Base-by-base conservation (phyloP, 495 filamentous ascomycete species). In the Penicillium bialowiezense region DNA sequence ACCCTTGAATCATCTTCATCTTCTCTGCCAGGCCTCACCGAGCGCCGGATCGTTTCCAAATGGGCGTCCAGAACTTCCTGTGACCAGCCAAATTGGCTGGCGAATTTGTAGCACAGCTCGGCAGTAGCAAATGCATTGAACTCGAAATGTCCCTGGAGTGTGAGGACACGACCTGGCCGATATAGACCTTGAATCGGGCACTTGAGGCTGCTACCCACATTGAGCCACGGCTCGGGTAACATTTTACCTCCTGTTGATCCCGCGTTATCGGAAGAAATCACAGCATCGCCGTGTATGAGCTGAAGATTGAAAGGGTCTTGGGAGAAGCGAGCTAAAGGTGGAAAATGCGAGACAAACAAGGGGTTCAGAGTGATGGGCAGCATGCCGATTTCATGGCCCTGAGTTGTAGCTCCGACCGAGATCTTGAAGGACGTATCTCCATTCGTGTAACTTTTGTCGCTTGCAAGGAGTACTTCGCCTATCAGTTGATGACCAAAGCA, bases 401-500 rank as follows among this genome's bases (percentile, higher is more conserved):
- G 19, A 3, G 43, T 18, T 19, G 50, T 39, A 14, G 35, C 24
- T 12, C 33, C 40, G 33, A 37, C 23, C 40, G 57, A 43, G 14
- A 59, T 24, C 21, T 44, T 51, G 3, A 42, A 58, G 5, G 29
- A 36, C 15, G 8, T 41, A 9, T 31, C 41, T 24, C 34, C 19
- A 4, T 20, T 48, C 1, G 23, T 46, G 12, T 45, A 67, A 50
- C 20, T 41, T 6, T 18, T 29, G 21, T 47, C 44, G 12, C 44
- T 47, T 47, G 44, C 44, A 28, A 50, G 52, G 7, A 53, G 37
- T 0, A 37, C 63, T 43, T 63, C 56, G 13, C 51, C 63, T 40
- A 69, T 58, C 6, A 67, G 39, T 32, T 69, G 60, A 42, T 69
- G 63, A 0, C 65, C 65, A 44, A 69, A 69, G 38, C 60, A 69